Evolutionary conservation across 2,329 filamentous ascomycete genomes (phyloP), one percentile per base, ranked within the genome.

Genomic region (Penicillium sclerotigenum): DNA sequence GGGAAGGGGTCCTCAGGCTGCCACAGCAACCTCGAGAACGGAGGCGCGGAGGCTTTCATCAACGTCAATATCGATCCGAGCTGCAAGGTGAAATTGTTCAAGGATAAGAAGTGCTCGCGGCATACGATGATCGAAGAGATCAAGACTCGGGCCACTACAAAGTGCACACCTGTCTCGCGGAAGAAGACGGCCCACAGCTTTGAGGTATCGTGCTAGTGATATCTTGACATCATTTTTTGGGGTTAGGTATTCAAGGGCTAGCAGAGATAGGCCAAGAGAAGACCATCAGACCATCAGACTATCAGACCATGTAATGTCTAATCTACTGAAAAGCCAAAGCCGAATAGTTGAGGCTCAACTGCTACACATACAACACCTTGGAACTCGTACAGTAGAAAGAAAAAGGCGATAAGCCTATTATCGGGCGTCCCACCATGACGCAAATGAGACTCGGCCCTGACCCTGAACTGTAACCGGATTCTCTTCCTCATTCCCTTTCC

Each of bases 31-130:
- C 10, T 60, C 13, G 48, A 53, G 10, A 37, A 20, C 2, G 36
- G 42, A 7, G 53, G 55, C 4, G 55, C 52, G 2, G 26, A 46
- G 34, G 51, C 51, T 4, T 54, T 46, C 20, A 31, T 38, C 9
- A 47, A 22, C 11, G 52, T 47, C 5, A 7, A 45, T 5, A 20
- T 62, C 34, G 56, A 60, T 52, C 18, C 28, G 8, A 29, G 37
- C 31, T 62, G 59, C 20, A 54, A 14, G 18, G 55, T 63, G 20
- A 41, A 37, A 28, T 2, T 63, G 11, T 63, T 47, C 36, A 24
- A 43, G 22, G 58, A 63, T 47, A 42, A 29, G 11, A 51, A 33
- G 3, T 62, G 58, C 18, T 56, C 52, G 5, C 37, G 28, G 1
- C 11, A 16, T 14, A 9, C 56, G 24, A 57, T 50, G 14, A 13